These are phyloP conservation scores for Epichloe glyceriae DNA, from an alignment of 2,329 filamentous ascomycete genomes.

Conservation along the genomic window DNA sequence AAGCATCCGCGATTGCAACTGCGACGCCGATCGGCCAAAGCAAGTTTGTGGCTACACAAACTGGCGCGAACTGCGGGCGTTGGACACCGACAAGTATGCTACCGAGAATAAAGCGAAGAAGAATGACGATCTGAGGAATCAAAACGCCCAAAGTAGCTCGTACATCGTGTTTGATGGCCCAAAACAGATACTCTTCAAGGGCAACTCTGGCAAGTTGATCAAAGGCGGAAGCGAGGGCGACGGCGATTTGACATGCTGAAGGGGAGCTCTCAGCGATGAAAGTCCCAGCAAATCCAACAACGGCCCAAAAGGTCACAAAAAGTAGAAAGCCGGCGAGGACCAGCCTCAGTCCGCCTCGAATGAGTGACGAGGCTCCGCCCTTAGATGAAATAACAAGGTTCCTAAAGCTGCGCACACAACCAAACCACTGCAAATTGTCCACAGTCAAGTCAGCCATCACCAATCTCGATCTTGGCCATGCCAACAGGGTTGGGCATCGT, in stretches of 20 bases:
- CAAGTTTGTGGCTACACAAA: constrained; percentile 37
- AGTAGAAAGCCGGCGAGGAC: constrained; percentile 44
- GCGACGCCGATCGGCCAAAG: constrained; percentile 31
- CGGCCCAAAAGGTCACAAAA: constrained; percentile 39
- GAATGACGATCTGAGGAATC: constrained; percentile 32
- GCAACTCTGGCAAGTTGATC: constrained; percentile 43
- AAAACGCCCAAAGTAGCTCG: constrained; percentile 24
- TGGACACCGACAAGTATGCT: constrained; percentile 42
- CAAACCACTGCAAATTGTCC: constrained; percentile 28
- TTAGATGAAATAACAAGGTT: constrained; percentile 32
- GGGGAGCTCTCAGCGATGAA: constrained; percentile 30
- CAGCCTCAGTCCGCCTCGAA: constrained; percentile 50
- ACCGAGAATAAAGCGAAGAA: constrained; percentile 37
- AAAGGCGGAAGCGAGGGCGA: constrained; percentile 39
- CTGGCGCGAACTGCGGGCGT: constrained; percentile 35
- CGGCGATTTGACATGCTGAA: constrained; percentile 36
- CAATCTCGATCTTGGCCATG: neutral
- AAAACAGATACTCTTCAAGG: constrained; percentile 41
- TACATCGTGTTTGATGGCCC: constrained; percentile 31
- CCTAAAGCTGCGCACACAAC: constrained; percentile 38
- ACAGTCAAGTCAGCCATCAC: neutral
- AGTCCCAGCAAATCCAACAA: constrained; percentile 36
- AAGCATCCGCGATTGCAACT: constrained; percentile 30
- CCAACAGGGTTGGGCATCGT: neutral
- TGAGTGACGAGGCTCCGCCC: constrained; percentile 34